Evolutionary conservation across 768 basidiomycete genomes (phyloP).

Genomic region (Omphalotus guepiniiformis): DNA sequence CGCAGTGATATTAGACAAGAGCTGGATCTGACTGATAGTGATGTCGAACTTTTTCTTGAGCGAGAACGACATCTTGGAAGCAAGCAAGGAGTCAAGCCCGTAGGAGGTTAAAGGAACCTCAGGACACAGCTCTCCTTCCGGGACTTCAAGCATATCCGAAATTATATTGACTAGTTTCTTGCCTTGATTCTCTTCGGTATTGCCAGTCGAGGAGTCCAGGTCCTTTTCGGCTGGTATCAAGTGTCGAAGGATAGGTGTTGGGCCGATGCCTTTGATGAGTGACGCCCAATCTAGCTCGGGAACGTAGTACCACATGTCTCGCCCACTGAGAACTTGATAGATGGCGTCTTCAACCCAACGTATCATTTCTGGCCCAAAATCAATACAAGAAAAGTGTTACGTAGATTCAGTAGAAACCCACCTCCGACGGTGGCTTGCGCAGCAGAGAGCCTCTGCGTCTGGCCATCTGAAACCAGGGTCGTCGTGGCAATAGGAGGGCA

Average conservation of each 20-base stretch:
- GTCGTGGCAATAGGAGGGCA: conserved; percentile 27
- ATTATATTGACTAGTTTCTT: conserved; percentile 14
- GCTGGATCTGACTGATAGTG: background rate
- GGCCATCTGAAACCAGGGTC: conserved; percentile 10
- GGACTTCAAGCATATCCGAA: conserved; percentile 24
- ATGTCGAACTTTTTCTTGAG: conserved; percentile 13
- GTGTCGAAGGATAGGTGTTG: conserved; percentile 14
- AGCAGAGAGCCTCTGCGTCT: conserved; percentile 12
- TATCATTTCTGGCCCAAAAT: conserved; percentile 18
- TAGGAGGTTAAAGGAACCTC: conserved; percentile 38
- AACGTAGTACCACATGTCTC: conserved; percentile 22
- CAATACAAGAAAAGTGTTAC: no score
- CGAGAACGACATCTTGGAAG: conserved; percentile 30
- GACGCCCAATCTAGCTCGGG: conserved; percentile 29
- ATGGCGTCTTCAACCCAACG: conserved; percentile 30
- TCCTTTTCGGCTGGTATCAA: conserved; percentile 10
- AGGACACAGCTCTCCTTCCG: conserved; percentile 27
- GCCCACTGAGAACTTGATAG: conserved; percentile 18
- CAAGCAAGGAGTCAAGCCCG: conserved; percentile 38
- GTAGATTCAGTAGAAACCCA: conserved; percentile 2
- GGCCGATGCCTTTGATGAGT: conserved; percentile 20
- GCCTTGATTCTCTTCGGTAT: background rate
- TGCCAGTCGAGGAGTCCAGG: background rate
- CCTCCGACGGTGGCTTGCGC: conserved; percentile 9
- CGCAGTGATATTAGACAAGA: background rate